Evolutionary conservation across 805 yeast genomes (phyloP).

Genomic region (Kluyveromyces aestuarii): DNA sequence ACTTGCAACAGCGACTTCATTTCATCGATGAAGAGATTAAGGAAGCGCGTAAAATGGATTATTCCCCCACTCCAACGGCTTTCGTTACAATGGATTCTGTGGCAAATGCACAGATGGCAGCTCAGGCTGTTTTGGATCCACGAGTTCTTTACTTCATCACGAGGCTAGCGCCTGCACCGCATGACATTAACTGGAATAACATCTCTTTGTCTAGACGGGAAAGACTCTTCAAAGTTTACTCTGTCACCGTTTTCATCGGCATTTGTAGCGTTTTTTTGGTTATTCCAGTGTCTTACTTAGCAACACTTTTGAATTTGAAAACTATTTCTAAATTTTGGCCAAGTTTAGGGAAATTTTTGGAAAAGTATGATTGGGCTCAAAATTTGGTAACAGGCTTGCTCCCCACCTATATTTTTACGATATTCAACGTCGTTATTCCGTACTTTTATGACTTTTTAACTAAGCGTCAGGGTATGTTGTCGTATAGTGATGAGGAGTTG

Average conservation of each 20-base stretch:
- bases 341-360: constrained; percentile 56
- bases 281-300: constrained; percentile 76
- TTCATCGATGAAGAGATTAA: constrained; percentile 62
- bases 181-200: constrained; percentile 89
- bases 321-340: constrained; percentile 82
- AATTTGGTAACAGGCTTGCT: constrained; percentile 77
- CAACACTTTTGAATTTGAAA: constrained; percentile 70
- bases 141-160: constrained; percentile 76
- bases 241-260: constrained; percentile 33
- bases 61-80: constrained; percentile 81
- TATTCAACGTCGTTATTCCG: constrained; percentile 76
- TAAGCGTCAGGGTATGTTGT: constrained; percentile 76
- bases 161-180: constrained; percentile 88
- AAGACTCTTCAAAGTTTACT: constrained; percentile 45
- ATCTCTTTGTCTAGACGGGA: constrained; percentile 72
- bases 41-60: constrained; percentile 56
- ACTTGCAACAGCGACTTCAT: constrained; percentile 59
- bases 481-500: constrained; percentile 87
- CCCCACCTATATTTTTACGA: constrained; percentile 85
- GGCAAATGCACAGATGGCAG: constrained; percentile 93
- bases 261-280: constrained; percentile 60
- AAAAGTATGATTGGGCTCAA: constrained; percentile 60
- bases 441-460: constrained; percentile 80
- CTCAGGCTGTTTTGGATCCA: constrained; percentile 91
- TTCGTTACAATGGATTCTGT: constrained; percentile 92